phyloP scores from a whole-genome alignment of 768 basidiomycete species.

The Hortiboletus flavorubellus region DNA sequence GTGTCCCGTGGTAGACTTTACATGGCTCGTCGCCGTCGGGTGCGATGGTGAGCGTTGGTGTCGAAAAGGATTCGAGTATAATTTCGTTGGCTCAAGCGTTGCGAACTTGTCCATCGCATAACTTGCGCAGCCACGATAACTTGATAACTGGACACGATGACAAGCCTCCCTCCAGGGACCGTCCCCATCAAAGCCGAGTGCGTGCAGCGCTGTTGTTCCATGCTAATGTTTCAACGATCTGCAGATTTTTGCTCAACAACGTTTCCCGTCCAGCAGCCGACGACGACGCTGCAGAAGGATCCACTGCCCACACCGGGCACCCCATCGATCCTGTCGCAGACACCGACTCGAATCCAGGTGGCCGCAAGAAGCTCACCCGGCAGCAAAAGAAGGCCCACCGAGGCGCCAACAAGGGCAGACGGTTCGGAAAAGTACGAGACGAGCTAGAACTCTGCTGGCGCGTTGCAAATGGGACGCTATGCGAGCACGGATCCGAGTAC shows the following conservation, averaged over 20 bases:
- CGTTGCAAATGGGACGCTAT: constrained; percentile 64
- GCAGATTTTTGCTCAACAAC: constrained; percentile 40
- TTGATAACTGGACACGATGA: not conserved
- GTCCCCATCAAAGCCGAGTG: constrained; percentile 56
- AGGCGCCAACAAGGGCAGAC: constrained; percentile 81
- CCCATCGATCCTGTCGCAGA: constrained; percentile 33
- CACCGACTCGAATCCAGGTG: constrained; percentile 23
- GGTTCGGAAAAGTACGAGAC: constrained; percentile 75
- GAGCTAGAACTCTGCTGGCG: constrained; percentile 82
- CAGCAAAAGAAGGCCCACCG: constrained; percentile 70
- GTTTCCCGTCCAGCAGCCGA: constrained; percentile 34
- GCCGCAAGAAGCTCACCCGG: constrained; percentile 46
- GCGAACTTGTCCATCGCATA: constrained; percentile 77
- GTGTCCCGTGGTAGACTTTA: constrained; percentile 9
- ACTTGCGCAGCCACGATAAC: constrained; percentile 12
- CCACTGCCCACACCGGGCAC: constrained; percentile 34
- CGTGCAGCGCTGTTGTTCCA: constrained; percentile 4
- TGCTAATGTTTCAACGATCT: not conserved
- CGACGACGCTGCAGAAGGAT: constrained; percentile 66
- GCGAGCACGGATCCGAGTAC: constrained; percentile 68
- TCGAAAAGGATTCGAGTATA: constrained; percentile 40
- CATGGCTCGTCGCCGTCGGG: constrained; percentile 11
- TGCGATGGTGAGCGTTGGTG: constrained; percentile 21
- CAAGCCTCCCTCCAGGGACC: constrained; percentile 37
- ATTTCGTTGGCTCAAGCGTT: constrained; percentile 72